Percentiles rank a stretch among this genome's conserved stretches.
Evolutionary conservation across 345 rosid species (phyloP).

Genomic region (Sonneratia caseolaris): DNA sequence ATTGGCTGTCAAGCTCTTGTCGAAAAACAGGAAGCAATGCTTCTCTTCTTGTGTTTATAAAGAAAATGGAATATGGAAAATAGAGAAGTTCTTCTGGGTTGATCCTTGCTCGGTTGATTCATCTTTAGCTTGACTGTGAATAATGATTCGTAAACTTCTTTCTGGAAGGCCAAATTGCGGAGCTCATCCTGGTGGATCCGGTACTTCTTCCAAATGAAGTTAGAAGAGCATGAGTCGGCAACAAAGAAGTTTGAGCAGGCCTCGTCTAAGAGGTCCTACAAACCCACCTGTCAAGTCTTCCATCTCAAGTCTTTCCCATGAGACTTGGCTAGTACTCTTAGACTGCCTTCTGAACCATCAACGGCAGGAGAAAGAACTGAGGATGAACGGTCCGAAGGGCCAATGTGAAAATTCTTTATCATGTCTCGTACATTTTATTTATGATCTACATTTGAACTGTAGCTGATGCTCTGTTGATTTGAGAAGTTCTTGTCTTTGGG

Average conservation of each 20-base stretch:
- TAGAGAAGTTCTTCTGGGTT: too few species aligned
- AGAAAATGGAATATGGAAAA: not conserved
- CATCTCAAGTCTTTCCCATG: constrained; percentile 51
- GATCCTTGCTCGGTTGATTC: not conserved
- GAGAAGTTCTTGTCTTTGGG: not conserved
- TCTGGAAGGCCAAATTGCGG: constrained; percentile 67
- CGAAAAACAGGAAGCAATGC: too few species aligned
- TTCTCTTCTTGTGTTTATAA: too few species aligned
- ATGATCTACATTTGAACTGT: not conserved
- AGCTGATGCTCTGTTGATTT: not conserved
- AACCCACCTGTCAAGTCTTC: constrained; percentile 78
- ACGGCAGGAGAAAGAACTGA: not conserved
- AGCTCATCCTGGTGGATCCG: constrained; percentile 86
- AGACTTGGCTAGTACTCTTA: constrained; percentile 6
- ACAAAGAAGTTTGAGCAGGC: constrained; percentile 74
- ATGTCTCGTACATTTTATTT: not conserved
- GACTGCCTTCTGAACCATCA: not conserved
- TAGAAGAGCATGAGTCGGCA: constrained; percentile 63
- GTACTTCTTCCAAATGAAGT: constrained; percentile 46
- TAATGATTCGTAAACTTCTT: not conserved
- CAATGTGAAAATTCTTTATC: too few species aligned
- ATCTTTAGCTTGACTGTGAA: not conserved
- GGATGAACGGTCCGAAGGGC: not conserved
- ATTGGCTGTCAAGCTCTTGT: too few species aligned
- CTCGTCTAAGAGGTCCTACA: constrained; percentile 43